Evolutionary conservation across 495 filamentous ascomycete genomes (phyloP), one percentile per base, ranked within the genome.

Genomic region (Aspergillus kassunensis): DNA sequence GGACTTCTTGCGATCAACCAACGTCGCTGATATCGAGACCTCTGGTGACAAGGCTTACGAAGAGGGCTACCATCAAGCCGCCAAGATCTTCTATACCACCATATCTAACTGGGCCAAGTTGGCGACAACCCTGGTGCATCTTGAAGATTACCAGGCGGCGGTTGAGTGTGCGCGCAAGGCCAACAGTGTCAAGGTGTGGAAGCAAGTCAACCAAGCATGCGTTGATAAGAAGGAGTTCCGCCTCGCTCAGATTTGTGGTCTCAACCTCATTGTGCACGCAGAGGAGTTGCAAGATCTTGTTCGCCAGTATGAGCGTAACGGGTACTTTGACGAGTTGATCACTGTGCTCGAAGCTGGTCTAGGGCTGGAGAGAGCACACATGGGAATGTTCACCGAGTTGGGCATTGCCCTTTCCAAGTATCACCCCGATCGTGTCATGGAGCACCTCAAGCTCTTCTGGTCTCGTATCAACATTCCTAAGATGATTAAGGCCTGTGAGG

Each of bases 21-120:
- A 99, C 56, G 93, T 97, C 49, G 92, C 95, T 43, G 90, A 97
- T 60, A 76, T 97, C 51, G 95, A 97, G 59, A 85, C 91, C 49
- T 96, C 90, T 33, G 95, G 95, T 74, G 95, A 99, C 78, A 96
- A 95, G 76, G 93, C 95, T 25, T 97, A 96, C 65, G 86, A 83
- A 58, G 93, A 97, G 71, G 92, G 92, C 37, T 88, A 87, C 64
- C 90, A 96, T 63, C 86, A 96, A 73, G 95, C 95, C 20, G 90
- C 95, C 53, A 99, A 99, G 80, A 97, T 97, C 64, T 97, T 99
- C 79, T 99, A 85, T 73, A 89, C 84, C 44, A 97, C 88, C 77
- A 95, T 99, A 70, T 97, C 92, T 29, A 99, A 99, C 79, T 99
- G 95, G 95, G 93, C 95, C 51, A 97, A 97, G 77, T 83, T 99